Conservation (phyloP, 768 basidiomycete genomes). For the Paxillus rubicundulus region DNA sequence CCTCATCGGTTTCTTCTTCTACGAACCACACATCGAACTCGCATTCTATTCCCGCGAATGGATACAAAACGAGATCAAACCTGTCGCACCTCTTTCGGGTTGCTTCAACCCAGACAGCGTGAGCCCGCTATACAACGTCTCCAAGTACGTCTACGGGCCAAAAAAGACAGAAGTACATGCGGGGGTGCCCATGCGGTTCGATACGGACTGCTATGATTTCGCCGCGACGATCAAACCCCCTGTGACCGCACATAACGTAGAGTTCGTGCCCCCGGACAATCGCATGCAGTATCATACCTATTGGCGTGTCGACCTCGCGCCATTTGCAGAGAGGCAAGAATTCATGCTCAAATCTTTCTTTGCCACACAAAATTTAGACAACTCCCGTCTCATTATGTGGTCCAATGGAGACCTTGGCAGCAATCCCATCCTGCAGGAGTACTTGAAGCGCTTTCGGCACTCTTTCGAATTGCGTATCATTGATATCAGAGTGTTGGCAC, state of each 20-base stretch:
- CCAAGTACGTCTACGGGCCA: slow-evolving; percentile 58
- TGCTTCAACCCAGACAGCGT: slow-evolving; percentile 69
- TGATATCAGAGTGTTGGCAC: slow-evolving; percentile 64
- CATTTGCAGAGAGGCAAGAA: slow-evolving; percentile 81
- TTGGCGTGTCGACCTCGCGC: slow-evolving; percentile 86
- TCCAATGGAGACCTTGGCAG: slow-evolving; percentile 75
- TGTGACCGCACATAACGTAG: background rate
- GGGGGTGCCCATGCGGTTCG: slow-evolving; percentile 73
- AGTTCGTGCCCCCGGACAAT: slow-evolving; percentile 31
- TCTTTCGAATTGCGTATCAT: slow-evolving; percentile 70
- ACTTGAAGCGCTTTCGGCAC: slow-evolving; percentile 61
- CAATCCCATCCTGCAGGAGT: slow-evolving; percentile 57
- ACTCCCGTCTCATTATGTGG: slow-evolving; percentile 80
- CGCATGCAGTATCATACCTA: slow-evolving; percentile 84
- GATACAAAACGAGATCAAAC: slow-evolving; percentile 70
- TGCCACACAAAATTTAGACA: slow-evolving; percentile 74
- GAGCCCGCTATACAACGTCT: slow-evolving; percentile 66
- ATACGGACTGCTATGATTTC: slow-evolving; percentile 91
- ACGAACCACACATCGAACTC: slow-evolving; percentile 86
- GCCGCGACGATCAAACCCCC: slow-evolving; percentile 69
- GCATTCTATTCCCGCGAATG: slow-evolving; percentile 75
- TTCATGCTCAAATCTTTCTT: slow-evolving; percentile 93
- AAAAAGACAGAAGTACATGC: slow-evolving; percentile 73
- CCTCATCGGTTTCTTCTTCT: slow-evolving; percentile 52
- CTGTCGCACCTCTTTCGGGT: slow-evolving; percentile 59